Evolutionary conservation across 2,329 filamentous ascomycete genomes (phyloP), one percentile per base, ranked within the genome.

Genomic region (Chaetomium sp.): DNA sequence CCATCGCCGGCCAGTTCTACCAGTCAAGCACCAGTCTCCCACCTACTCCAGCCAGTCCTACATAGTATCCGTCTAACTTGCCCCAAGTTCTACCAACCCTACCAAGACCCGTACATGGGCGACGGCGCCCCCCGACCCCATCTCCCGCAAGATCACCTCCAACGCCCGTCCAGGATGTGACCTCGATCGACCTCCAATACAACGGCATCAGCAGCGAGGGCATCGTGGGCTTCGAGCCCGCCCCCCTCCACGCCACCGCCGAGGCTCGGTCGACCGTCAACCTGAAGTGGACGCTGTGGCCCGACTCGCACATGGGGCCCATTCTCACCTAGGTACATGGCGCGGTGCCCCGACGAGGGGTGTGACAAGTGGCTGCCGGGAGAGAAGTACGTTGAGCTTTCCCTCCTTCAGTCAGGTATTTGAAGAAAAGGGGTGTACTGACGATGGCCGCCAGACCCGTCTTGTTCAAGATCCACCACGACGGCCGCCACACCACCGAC

Each of bases 311-410:
- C 62, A 77, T 82, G 49, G 84, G 85, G 0, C 84, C 84, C 1
- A 72, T 81, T 0, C 75, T 87, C 57, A 87, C 84, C 0, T 87
- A n/a, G n/a, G n/a, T n/a, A 87, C 70, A 85, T 87, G 83, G 85
- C 85, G 2, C 75, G 78, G 42, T 87, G 85, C 72, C 82, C 83
- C 0, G 80, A 82, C 49, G 71, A 75, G 0, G 78, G 83, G 1
- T 86, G 83, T 70, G 78, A 80, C 50, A 75, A 75, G 57, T 85
- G 78, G 70, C 73, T 79, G 66, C 83, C 83, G 13, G 80, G 77
- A 0, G 78, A 74, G 9, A 72, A 70, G 75, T 78, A 65, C 63
- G 74, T 71, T 31, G 12, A 53, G 16, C 7, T 16, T 19, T 29
- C 19, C 13, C 6, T 8, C 16, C 5, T 19, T 27, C 19, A 8